Base-by-base conservation (phyloP, 768 basidiomycete genomes). In the Lactarius quietus region DNA sequence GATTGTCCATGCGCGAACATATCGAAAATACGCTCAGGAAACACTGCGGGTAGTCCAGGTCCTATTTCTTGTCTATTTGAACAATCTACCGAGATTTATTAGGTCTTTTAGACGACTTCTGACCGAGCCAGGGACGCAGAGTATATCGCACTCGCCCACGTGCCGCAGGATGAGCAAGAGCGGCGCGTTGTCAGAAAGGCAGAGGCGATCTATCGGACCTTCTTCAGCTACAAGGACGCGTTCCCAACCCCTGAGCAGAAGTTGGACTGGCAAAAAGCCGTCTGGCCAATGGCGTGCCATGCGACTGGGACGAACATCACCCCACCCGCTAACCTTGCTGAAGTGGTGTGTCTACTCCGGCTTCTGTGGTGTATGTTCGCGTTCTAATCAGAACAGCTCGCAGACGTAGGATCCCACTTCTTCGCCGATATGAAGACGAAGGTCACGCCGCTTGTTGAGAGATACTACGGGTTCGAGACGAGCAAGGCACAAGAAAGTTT, bases 201-300 rank as follows among this genome's bases (percentile, higher is more conserved):
- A 1, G 48, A 66, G 39, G 57, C 65, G n/a, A 59, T 29, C 48
- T 62, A 62, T 51, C 61, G 65, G 33, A 62, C 56, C 20, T 62
- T 59, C 41, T 48, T 66, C 51, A 52, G 61, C 41, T 62, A 38
- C 33, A 66, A 29, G 33, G 61, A 66, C 23, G 51, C 57, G 36
- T 66, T 66, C 26, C 65, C 65, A 38, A 62, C 56, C 17, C 56
- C 61, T 26, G 65, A 66, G 26, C 56, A 58, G 35, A 61, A 62
- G 35, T 18, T 15, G 9, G 45, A 14, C 20, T 66, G 65, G 65
- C 26, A 12, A 18, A 31, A 15, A 23, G 61, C 61, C 23, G 51
- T 62, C 14, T 66, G 65, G 65, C 31, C 52, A 3, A 58, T 62
- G 51, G 61, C 65, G 35, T 66, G 65, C 39, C 6, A 18, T 14